Evolutionary conservation across 176 grass and related monocot species (phyloP), one percentile per base, ranked within the genome.

Genomic region (Thinopyrum elongatum): DNA sequence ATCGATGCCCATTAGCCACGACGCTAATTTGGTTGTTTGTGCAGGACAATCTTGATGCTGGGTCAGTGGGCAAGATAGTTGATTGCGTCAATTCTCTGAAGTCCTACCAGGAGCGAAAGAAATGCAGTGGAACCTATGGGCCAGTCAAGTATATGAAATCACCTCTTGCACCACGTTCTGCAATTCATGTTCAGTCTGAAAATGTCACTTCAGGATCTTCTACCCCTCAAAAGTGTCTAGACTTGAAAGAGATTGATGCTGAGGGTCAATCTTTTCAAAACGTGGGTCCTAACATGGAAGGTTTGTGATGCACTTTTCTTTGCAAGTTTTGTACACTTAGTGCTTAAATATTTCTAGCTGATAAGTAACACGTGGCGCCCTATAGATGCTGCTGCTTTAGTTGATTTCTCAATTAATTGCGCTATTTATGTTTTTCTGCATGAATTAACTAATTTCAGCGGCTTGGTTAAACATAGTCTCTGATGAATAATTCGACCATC

Each of bases 81-180:
- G 93, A 98, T 71, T 95, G 93, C 67, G 81, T 98, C 70, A 88
- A 93, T 71, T 84, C 93, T 5, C 76, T 98, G 21, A 98, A 95
- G 83, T 82, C 80, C 29, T 95, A 90, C 79, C 83, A 98, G 65
- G 93, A 98, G 63, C 87, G 85, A 79, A 93, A 78, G 77, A 72
- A 87, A 71, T 60, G 65, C 16, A 66, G 70, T 2, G 89, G 84
- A 85, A 39, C n/a, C 34, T 87, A 83, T 82, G 85, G 87, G 38
- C 35, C 83, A 79, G 39, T 78, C 76, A 95, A 92, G 42, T 81
- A 82, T 86, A 67, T 89, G 78, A 98, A 98, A 87, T 93, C 95
- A 3, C 95, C 95, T 65, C 41, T 92, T 70, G 84, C 88, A 86
- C 72, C 83, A 30, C 74, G 80, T 38, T 87, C 90, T 63, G n/a